Base-by-base conservation (phyloP, 805 yeast species). In the Candida pseudoglaebosa region DNA sequence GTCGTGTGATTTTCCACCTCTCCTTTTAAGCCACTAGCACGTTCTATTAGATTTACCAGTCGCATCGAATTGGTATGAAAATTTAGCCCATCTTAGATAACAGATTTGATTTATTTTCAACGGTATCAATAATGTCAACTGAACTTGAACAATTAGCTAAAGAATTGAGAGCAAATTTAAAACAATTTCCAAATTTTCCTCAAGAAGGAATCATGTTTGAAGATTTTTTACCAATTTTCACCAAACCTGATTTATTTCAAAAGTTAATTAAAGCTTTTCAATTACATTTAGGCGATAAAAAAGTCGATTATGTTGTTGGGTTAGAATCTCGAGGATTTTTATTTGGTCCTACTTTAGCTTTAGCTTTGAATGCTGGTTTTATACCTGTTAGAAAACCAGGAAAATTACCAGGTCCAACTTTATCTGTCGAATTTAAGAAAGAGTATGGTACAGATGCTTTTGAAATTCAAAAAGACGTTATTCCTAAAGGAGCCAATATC, bases 341-440 rank as follows among this genome's bases (percentile, higher is more conserved):
- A 42, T 91, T 93, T 55, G 99, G 98, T 10, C 99, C 99, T 32
- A 71, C 98, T 24, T 73, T 93, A 50, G 99, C 99, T 6, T 73
- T 93, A 47, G 91, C 86, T 40, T 64, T 93, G 42, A 82, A 82
- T 45, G 90, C 91, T 26, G 95, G 96, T 7, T 93, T 93, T 54
- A 84, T 91, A 37, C 98, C 99, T 17, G 83, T 93, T 32, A 86
- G 99, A 74, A 93, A 93, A 70, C 80, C 80, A 40, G 98, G 98
- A 42, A 93, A 93, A 67, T 75, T 93, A 50, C 98, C 99, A 36
- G 99, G 99, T 52, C 78, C 81, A 49, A 69, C 81, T 35, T 77
- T 70, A 51, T 65, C 73, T 37, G 96, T 88, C 37, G 77, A 75
- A 42, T 93, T 81, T 70, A 66, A 73, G 53, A 93, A 93, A 72